Evolutionary conservation across 2,329 filamentous ascomycete genomes (phyloP), one percentile per base, ranked within the genome.

Genomic region (Fusarium aywerte): DNA sequence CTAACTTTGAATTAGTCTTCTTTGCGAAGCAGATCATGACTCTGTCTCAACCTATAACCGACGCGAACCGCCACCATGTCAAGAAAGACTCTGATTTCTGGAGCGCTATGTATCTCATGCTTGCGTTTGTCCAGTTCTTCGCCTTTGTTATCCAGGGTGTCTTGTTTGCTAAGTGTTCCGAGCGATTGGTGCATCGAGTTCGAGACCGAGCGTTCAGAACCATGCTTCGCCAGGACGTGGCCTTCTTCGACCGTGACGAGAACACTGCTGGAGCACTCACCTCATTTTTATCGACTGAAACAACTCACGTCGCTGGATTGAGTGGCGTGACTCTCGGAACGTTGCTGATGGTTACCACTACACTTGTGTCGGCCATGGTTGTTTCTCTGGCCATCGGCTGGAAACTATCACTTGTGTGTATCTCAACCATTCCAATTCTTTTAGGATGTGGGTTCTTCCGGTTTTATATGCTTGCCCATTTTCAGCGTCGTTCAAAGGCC

Each of bases 221-320:
- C 23, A 93, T 98, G 82, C 87, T 98, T 50, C 91, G 94, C 67
- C 95, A 98, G 78, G 96, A 98, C 66, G 94, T 98, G 59, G 83
- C 89, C 27, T 98, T 94, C 78, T 99, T 97, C 72, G 96, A 98
- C 77, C 85, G 84, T 42, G 92, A 96, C 66, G 91, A 96, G 77
- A 97, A 98, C 76, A 93, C 91, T 8, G 90, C 93, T 8, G 96
- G 96, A 68, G 91, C 93, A 1, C 82, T 99, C 71, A 97, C 93
- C 0, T 92, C 91, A 0, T 96, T 97, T 80, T 82, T 97, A 13
- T 94, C 92, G 3, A 96, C 92, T 0, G 92, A 97, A 78, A 94
- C 94, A 0, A 97, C 93, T 1, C 90, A 96, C 74, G 85, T 97
- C 29, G 91, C 93, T 16, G 94, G 96, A 15, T 87, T 98, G 44